Evolutionary conservation across 345 rosid genomes (phyloP), one percentile per base, ranked within the genome.

Genomic region (Citrus trifoliata): DNA sequence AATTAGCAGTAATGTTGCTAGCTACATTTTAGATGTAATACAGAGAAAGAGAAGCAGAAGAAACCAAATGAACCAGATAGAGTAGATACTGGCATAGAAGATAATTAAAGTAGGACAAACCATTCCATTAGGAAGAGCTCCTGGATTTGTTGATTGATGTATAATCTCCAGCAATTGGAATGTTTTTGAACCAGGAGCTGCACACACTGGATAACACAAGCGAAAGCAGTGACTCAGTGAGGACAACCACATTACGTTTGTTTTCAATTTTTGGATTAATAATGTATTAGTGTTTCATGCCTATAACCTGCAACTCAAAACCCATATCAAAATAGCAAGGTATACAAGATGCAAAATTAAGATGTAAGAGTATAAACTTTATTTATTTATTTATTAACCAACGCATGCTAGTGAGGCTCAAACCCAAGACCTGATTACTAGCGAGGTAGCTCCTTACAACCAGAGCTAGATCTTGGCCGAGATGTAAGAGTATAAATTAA

Each of bases 131-230:
- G 98, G 95, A 61, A 96, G 83, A 38, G 85, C 80, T 85, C 93
- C 95, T 75, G 88, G 84, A 85, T 87, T 81, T 70, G 87, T 78
- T 65, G 94, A 88, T 48, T 88, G 90, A 79, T 94, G 90, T 27
- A 96, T 88, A 70, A 94, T 89, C 84, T 94, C 98, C 78, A 96
- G 98, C 79, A 96, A 82, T 84, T 96, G 98, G 82, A 96, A 96
- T 77, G 99, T 94, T 79, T 96, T 96, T 76, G 98, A 94, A 81
- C 99, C 99, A 63, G 98, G 99, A 33, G 97, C 99, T 58, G 99
- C 98, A 81, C 98, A 96, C 97, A 96, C 99, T 96, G 83, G 72
- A 58, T 62, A 80, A 37, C 73, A 75, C 56, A 32, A 32, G 78
- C 30, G 66, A 38, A 84, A 64, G 19, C 12, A 71, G 42, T n/a